Percentiles rank a stretch among this genome's conserved stretches.
phyloP scores from a whole-genome alignment of 2,329 filamentous ascomycete genomes.

The Lachnellula arida region DNA sequence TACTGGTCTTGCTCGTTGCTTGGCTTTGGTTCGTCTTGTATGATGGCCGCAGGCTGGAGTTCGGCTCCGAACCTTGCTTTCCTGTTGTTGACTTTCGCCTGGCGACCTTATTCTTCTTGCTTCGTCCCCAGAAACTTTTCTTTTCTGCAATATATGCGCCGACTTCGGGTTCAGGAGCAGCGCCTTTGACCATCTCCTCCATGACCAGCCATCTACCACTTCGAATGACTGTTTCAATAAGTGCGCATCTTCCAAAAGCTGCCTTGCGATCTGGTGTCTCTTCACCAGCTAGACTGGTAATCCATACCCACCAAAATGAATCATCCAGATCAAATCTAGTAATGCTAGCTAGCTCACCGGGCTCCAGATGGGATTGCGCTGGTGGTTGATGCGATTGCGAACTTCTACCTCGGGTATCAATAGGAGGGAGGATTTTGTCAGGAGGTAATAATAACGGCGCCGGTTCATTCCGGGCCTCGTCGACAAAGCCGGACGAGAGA shows the following conservation, averaged over 20 bases:
- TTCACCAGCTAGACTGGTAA: slow-evolving; percentile 88
- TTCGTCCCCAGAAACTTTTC: slow-evolving; percentile 89
- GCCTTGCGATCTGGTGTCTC: slow-evolving; percentile 83
- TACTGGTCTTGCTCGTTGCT: slow-evolving; percentile 69
- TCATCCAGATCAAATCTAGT: slow-evolving; percentile 82
- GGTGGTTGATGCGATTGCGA: slow-evolving; percentile 78
- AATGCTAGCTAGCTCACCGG: slow-evolving; percentile 92
- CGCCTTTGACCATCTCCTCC: slow-evolving; percentile 94
- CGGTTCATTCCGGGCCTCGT: slow-evolving; percentile 60
- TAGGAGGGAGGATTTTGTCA: slow-evolving; percentile 84
- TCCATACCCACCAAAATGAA: slow-evolving; percentile 99
- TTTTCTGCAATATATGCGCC: slow-evolving; percentile 93
- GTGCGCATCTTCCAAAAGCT: slow-evolving; percentile 87
- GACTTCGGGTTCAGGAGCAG: slow-evolving; percentile 75
- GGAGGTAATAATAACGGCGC: slow-evolving; percentile 77
- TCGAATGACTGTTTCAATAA: slow-evolving; percentile 81
- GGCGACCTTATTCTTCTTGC: slow-evolving; percentile 60
- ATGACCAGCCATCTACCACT: slow-evolving; percentile 87
- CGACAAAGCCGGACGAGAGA: slow-evolving; percentile 85
- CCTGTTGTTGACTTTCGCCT: slow-evolving; percentile 64
- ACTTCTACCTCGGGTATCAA: slow-evolving; percentile 73
- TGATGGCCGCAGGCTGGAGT: slow-evolving; percentile 37
- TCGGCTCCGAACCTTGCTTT: slow-evolving; percentile 52
- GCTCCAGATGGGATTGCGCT: slow-evolving; percentile 71
- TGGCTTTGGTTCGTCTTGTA: slow-evolving; percentile 38